Percentiles rank a stretch among this genome's conserved stretches.
Conservation (phyloP, 306 rosid genomes). For the Corylus heterophylla region DNA sequence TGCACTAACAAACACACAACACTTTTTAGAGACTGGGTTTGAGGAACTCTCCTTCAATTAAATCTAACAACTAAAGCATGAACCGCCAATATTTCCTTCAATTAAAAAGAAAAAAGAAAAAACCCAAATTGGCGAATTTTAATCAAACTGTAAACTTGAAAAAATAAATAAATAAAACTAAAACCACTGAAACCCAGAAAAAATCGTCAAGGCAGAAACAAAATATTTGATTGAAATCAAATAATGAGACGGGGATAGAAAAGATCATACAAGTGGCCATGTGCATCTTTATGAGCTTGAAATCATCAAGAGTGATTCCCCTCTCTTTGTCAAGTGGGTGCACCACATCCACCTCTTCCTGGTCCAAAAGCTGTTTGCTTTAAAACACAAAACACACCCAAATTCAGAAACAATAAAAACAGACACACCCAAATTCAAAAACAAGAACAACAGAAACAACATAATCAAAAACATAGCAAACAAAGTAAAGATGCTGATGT, state of each 20-base stretch:
- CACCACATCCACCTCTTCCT: slow-evolving; percentile 91
- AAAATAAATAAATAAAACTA: neutral
- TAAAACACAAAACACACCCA: slow-evolving; percentile 22
- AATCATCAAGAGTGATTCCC: slow-evolving; percentile 86
- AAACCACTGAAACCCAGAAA: neutral
- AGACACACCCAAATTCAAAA: neutral
- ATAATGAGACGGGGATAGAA: neutral
- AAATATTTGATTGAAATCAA: neutral
- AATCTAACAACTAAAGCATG: neutral
- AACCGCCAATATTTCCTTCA: neutral
- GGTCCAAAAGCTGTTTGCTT: slow-evolving; percentile 82
- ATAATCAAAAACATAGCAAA: neutral
- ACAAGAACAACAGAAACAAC: neutral
- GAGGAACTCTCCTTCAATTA: neutral
- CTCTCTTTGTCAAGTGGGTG: slow-evolving; percentile 70
- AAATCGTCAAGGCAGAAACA: neutral
- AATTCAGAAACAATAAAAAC: slow-evolving; percentile 15
- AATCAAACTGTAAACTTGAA: neutral
- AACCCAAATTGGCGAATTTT: neutral
- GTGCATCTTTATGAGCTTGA: slow-evolving; percentile 91
- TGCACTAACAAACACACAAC: too few relatives aligned
- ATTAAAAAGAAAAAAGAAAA: neutral
- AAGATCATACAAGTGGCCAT: slow-evolving; percentile 73
- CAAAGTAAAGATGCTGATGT: neutral
- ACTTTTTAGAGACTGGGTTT: too few relatives aligned